These are phyloP conservation scores for Cladosporium sp. DNA, from an alignment of 2,329 filamentous ascomycete genomes.

Conservation along the genomic window DNA sequence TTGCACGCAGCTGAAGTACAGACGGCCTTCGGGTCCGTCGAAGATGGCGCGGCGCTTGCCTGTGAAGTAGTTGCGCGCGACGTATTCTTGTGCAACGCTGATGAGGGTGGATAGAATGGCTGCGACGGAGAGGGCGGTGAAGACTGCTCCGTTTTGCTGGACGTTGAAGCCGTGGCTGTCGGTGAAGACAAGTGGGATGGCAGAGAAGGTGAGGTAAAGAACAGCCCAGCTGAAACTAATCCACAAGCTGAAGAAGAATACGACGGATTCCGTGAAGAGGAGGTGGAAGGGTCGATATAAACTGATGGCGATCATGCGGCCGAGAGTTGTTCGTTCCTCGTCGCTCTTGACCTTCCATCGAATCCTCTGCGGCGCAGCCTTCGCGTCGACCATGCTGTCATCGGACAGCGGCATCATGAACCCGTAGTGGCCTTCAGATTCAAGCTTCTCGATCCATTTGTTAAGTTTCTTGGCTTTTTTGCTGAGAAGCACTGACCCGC, in stretches of 20 bases:
- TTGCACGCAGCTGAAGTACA: conserved; percentile 80
- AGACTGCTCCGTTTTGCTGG: conserved; percentile 66
- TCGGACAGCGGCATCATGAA: conserved; percentile 42
- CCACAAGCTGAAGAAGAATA: conserved; percentile 88
- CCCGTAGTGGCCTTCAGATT: conserved; percentile 58
- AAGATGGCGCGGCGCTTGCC: conserved; percentile 35
- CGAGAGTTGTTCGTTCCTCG: conserved; percentile 66
- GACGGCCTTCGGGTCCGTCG: conserved; percentile 64
- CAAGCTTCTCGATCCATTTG: conserved; percentile 70
- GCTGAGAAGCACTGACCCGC: conserved; percentile 74
- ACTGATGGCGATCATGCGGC: conserved; percentile 68
- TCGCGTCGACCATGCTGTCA: conserved; percentile 24
- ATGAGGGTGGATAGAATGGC: conserved; percentile 62
- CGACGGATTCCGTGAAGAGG: conserved; percentile 70
- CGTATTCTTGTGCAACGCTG: conserved; percentile 48
- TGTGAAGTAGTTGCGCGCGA: conserved; percentile 19
- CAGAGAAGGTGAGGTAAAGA: conserved; percentile 78
- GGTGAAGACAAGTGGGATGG: conserved; percentile 73
- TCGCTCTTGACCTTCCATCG: conserved; percentile 78
- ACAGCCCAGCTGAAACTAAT: conserved; percentile 86
- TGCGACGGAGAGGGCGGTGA: conserved; percentile 67
- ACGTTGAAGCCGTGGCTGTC: conserved; percentile 64
- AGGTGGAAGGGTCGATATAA: conserved; percentile 74
- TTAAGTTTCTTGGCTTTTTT: conserved; percentile 72
- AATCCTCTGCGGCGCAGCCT: conserved; percentile 35